These are phyloP conservation scores for Phytopythium delawarense DNA, from an alignment of 352 stramenopile genomes.

Conservation along the genomic window DNA sequence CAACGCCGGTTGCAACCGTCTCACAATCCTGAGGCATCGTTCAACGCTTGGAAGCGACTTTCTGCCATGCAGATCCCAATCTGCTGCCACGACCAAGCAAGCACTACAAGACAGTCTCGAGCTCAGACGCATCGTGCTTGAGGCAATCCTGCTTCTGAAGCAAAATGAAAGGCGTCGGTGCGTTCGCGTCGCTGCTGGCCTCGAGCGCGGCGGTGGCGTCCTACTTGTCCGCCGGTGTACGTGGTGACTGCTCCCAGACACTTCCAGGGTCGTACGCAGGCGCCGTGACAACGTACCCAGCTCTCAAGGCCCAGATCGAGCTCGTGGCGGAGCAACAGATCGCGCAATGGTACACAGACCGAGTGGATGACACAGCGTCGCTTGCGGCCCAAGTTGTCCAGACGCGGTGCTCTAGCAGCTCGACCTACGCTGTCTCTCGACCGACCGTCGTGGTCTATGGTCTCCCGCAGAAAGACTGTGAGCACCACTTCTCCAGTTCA, in stretches of 20 bases:
- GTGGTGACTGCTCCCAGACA: neutral
- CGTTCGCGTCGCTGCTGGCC: neutral
- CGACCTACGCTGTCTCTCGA: conserved; percentile 8
- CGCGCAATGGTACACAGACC: conserved; percentile 55
- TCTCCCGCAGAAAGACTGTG: conserved; percentile 56
- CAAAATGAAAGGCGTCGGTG: neutral
- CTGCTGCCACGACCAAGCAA: neutral
- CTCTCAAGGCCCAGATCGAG: conserved; percentile 33
- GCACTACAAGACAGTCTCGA: neutral
- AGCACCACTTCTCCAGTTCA: conserved; percentile 31
- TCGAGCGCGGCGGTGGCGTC: neutral
- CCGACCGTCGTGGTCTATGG: conserved; percentile 56
- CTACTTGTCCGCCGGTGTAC: neutral
- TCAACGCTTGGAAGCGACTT: neutral
- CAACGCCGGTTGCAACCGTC: neutral
- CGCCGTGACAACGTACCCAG: conserved; percentile 23
- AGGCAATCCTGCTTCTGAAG: neutral
- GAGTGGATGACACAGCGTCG: conserved; percentile 15
- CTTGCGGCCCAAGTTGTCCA: conserved; percentile 22
- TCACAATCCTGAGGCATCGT: neutral
- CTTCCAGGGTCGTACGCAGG: neutral
- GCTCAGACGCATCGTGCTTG: neutral
- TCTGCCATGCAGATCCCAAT: neutral
- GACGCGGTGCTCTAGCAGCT: neutral
- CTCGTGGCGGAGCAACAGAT: conserved; percentile 25